Evolutionary conservation across 140 eudicot genomes (phyloP).

Genomic region (Anethum foeniculum): DNA sequence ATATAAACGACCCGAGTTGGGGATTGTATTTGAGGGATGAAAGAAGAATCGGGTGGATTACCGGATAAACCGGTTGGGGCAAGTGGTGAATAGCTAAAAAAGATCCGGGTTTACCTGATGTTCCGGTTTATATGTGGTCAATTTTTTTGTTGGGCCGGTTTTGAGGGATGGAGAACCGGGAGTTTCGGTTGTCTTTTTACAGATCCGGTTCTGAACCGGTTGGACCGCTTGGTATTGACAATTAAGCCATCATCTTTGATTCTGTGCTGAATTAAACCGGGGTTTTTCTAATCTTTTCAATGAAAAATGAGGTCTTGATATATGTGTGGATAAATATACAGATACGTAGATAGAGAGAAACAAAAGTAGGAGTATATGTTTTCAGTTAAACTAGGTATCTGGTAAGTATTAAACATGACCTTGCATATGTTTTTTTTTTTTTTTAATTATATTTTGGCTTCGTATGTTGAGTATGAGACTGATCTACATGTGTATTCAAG

Average conservation of each 20-base stretch:
- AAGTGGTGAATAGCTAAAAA: slow-evolving; percentile 17
- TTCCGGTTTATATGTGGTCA: slow-evolving; percentile 10
- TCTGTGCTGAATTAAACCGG: too few species aligned
- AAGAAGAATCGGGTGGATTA: slow-evolving; percentile 41
- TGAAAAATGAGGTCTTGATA: background rate
- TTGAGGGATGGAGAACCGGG: slow-evolving; percentile 16
- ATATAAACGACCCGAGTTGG: slow-evolving; percentile 48
- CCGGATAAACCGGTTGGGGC: slow-evolving; percentile 67
- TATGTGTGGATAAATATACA: background rate
- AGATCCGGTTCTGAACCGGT: background rate
- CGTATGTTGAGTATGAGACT: background rate
- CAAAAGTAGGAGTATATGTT: background rate
- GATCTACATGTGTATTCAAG: background rate
- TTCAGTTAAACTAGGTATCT: background rate
- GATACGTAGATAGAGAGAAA: background rate
- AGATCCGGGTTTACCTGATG: slow-evolving; percentile 36
- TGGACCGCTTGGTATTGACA: slow-evolving; percentile 5
- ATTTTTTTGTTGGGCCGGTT: slow-evolving; percentile 16
- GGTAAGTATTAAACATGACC: background rate
- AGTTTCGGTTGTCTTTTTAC: slow-evolving; percentile 15
- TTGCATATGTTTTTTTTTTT: background rate
- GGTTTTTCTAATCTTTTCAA: background rate
- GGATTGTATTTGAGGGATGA: slow-evolving; percentile 25
- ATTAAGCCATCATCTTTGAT: background rate
- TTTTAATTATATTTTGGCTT: background rate